Conservation (phyloP, 768 basidiomycete species). For the Sarcodon aspratus region DNA sequence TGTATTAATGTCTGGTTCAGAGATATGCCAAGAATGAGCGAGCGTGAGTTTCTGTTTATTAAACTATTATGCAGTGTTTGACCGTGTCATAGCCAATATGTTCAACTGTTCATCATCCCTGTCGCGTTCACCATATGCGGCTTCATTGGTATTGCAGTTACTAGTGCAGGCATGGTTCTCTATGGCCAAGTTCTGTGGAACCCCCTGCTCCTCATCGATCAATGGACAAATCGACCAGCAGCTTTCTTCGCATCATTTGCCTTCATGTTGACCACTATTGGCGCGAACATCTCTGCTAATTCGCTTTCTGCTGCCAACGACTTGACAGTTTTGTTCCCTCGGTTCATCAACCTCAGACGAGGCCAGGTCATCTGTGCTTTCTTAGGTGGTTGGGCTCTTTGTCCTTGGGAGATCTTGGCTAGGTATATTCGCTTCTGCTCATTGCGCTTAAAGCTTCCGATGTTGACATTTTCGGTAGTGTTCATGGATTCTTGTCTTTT, state of each 20-base stretch:
- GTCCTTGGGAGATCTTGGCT: conserved; percentile 78
- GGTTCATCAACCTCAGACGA: conserved; percentile 70
- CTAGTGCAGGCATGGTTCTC: conserved; percentile 59
- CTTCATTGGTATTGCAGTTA: conserved; percentile 75
- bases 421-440: conserved; percentile 15
- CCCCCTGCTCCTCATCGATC: conserved; percentile 62
- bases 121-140: conserved; percentile 64
- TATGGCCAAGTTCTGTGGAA: conserved; percentile 68
- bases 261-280: conserved; percentile 63
- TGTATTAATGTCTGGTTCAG: conserved; percentile 13
- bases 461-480: conserved; percentile 16
- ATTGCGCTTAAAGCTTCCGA: conserved; percentile 2
- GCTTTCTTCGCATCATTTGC: conserved; percentile 76
- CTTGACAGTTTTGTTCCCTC: conserved; percentile 67
- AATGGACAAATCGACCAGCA: conserved; percentile 78
- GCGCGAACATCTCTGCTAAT: conserved; percentile 65
- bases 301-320: conserved; percentile 72
- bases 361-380: conserved; percentile 70
- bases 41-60: conserved; percentile 29
- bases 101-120: conserved; percentile 70
- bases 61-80: too few species aligned
- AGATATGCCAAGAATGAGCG: conserved; percentile 64
- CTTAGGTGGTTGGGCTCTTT: conserved; percentile 77
- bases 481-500: conserved; percentile 61
- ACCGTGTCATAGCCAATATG: conserved; percentile 40